Conservation (phyloP, 2,329 filamentous ascomycete species). For the Escovopsis sp. region DNA sequence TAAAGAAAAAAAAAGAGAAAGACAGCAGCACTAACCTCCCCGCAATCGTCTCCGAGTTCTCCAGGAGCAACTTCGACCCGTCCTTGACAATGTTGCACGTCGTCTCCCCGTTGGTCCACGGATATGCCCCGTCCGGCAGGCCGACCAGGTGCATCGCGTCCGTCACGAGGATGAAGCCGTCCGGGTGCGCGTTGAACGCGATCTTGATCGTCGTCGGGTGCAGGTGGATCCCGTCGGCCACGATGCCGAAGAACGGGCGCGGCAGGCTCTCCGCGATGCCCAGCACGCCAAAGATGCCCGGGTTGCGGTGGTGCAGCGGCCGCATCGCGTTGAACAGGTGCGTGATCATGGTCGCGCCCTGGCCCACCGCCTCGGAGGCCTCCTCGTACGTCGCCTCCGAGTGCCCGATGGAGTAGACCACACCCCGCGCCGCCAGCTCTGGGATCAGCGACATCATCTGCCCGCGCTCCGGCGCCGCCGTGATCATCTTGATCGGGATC, state of each 20-base stretch:
- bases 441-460: constrained; percentile 55
- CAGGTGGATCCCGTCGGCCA: constrained; percentile 79
- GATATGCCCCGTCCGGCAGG: constrained; percentile 68
- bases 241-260: constrained; percentile 74
- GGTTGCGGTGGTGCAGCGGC: constrained; percentile 79
- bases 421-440: constrained; percentile 46
- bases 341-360: constrained; percentile 77
- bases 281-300: constrained; percentile 76
- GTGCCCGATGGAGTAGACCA: constrained; percentile 72
- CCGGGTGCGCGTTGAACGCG: constrained; percentile 71
- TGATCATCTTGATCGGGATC: constrained; percentile 59
- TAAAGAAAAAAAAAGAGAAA: not conserved
- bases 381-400: constrained; percentile 79
- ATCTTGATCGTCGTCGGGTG: constrained; percentile 83
- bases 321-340: constrained; percentile 93
- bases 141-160: constrained; percentile 85
- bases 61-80: constrained; percentile 57
- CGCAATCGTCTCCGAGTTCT: constrained; percentile 66
- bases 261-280: constrained; percentile 45
- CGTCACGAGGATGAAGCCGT: constrained; percentile 77
- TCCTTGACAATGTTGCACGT: constrained; percentile 51
- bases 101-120: constrained; percentile 63
- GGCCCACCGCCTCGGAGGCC: constrained; percentile 53
- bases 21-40: constrained; percentile 42
- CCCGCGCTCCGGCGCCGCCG: constrained; percentile 69